Evolutionary conservation across 2,329 filamentous ascomycete species (phyloP).

Genomic region (Dactylellina parvicollis): DNA sequence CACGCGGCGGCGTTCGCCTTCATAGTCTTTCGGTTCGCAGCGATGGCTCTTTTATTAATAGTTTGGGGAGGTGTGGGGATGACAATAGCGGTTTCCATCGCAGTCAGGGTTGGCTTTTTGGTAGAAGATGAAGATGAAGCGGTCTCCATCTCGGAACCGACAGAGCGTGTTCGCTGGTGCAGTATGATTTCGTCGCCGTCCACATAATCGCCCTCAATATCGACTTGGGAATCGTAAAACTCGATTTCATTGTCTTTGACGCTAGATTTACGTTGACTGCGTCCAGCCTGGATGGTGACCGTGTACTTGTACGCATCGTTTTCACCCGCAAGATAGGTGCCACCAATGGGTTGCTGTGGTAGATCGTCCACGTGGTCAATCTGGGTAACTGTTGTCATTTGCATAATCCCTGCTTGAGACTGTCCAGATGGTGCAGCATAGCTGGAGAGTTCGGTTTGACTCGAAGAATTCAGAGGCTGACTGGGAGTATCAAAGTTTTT

Average conservation of each 20-base stretch:
- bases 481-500: constrained; percentile 59
- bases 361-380: constrained; percentile 30
- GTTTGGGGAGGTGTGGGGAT: constrained; percentile 24
- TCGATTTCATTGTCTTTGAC: constrained; percentile 30
- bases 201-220: constrained; percentile 13
- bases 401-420: constrained; percentile 69
- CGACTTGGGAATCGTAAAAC: constrained; percentile 25
- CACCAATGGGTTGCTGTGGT: constrained; percentile 12
- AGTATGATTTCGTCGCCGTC: constrained; percentile 30
- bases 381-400: constrained; percentile 68
- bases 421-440: constrained; percentile 63
- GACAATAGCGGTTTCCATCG: constrained; percentile 11
- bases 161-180: constrained; percentile 14
- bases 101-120: constrained; percentile 35
- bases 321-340: constrained; percentile 23
- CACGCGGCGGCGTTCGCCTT: constrained; percentile 73
- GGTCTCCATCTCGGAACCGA: not conserved
- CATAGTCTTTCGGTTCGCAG: constrained; percentile 61
- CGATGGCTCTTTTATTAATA: constrained; percentile 57
- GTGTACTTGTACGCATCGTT: constrained; percentile 44
- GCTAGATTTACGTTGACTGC: constrained; percentile 26
- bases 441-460: constrained; percentile 56
- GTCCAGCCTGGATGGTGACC: constrained; percentile 26
- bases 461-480: constrained; percentile 6
- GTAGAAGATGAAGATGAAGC: constrained; percentile 22